These are phyloP conservation scores for Trichosporon asahii DNA, from an alignment of 1,284 basidiomycete species.

Conservation along the genomic window DNA sequence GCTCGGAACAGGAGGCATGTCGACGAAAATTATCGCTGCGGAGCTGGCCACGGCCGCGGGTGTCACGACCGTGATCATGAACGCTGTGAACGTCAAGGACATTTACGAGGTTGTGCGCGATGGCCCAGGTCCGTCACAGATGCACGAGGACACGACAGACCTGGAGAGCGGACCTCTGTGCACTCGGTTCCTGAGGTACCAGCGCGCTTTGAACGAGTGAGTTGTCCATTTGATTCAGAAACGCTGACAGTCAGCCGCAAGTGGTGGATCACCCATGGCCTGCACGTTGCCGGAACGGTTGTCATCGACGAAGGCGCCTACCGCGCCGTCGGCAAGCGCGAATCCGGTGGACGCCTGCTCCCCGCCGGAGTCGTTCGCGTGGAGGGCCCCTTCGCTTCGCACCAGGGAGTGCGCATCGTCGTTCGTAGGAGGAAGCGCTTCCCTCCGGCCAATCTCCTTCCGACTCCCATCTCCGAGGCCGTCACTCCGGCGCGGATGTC, in stretches of 20 bases:
- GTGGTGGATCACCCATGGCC: constrained; percentile 90
- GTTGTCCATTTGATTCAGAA: constrained; percentile 15
- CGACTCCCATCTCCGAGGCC: constrained; percentile 31
- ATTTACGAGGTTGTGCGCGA: constrained; percentile 75
- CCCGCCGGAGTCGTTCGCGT: constrained; percentile 86
- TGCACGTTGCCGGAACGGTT: constrained; percentile 81
- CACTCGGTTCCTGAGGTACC: constrained; percentile 78
- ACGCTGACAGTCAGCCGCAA: constrained; percentile 59
- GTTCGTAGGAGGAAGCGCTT: constrained; percentile 55
- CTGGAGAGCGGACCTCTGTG: constrained; percentile 58
- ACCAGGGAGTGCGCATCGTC: constrained; percentile 85
- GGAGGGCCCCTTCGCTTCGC: constrained; percentile 83
- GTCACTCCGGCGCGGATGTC: constrained; percentile 22
- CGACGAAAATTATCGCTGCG: constrained; percentile 96
- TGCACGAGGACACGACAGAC: constrained; percentile 29
- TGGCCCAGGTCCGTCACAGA: constrained; percentile 38
- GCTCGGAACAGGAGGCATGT: constrained; percentile 97
- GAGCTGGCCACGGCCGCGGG: constrained; percentile 95
- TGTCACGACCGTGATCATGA: constrained; percentile 87
- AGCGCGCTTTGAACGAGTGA: constrained; percentile 70
- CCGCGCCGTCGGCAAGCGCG: constrained; percentile 72
- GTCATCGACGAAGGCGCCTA: constrained; percentile 81
- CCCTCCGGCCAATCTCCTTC: constrained; percentile 40
- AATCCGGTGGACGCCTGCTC: constrained; percentile 84
- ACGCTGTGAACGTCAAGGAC: constrained; percentile 72